Evolutionary conservation across 1,139 yeast genomes (phyloP), one percentile per base, ranked within the genome.

Genomic region (Geotrichum klebahnii): DNA sequence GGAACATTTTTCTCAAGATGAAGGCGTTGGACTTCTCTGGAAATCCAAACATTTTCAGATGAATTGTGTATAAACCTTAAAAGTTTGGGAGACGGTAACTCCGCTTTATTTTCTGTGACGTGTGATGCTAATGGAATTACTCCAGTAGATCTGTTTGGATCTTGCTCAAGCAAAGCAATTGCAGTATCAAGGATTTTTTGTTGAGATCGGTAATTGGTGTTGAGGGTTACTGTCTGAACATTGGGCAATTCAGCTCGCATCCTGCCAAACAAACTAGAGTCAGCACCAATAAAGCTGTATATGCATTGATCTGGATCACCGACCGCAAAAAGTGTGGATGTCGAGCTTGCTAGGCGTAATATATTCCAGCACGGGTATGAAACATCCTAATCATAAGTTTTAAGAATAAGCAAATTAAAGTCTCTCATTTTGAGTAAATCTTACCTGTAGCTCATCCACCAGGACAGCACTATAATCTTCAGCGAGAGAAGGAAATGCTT

Each of bases 271-370:
- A 87, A 89, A 14, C 32, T 20, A 1, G 50, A 28, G 16, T 72
- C 71, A 0, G 83, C 74, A 40, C 81, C 81, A 0, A 97, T 97
- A 59, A 85, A 82, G 55, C 97, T 88, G 64, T 90, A 92, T 26
- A 92, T 92, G 62, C 95, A 83, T 66, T 92, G 97, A 66, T 92
- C 96, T 0, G 97, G 96, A 61, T 92, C 98, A 1, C 98, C 98
- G 0, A 92, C 97, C 1, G 88, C 53, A 41, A 47, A 52, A 10
- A 50, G 17, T 5, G 50, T 26, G 2, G 49, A 41, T 12, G 22
- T 9, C n/a, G 36, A 29, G 14, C 48, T 31, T 12, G 33, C 24
- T 5, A 5, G 16, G 6, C 37, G 24, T 12, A 49, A 23, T 4
- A 52, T 41, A 29, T 44, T 33, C 55, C 55, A 52, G 32, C 34